Evolutionary conservation across 2,329 filamentous ascomycete genomes (phyloP), one percentile per base, ranked within the genome.

Genomic region (Ascosphaera aggregata): DNA sequence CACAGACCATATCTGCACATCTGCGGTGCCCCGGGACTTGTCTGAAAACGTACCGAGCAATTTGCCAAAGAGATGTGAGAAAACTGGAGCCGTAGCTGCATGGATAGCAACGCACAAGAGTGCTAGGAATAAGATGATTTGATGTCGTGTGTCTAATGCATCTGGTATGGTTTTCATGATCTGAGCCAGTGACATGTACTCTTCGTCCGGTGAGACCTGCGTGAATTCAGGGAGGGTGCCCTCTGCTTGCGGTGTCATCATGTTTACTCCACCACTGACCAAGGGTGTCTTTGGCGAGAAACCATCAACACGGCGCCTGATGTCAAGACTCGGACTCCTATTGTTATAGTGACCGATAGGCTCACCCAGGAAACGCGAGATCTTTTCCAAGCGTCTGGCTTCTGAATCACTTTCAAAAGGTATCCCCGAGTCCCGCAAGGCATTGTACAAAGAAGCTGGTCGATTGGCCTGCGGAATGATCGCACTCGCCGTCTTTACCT

Each of bases 121-220:
- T 1, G 74, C 80, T 2, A 68, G 40, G 0, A 76, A 19, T 1
- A 91, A 57, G 9, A 69, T 53, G 0, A 67, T 2, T 1, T 67
- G 69, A 9, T 74, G 62, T 4, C 45, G 56, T 39, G 47, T 49
- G 1, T 61, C 57, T 1, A 93, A 58, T 0, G 57, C 64, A 0
- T 80, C 76, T 71, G 80, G 78, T 0, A 93, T 64, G 0, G 79
- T 84, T 11, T 54, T 55, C 37, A 85, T 59, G 16, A 84, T 74
- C n/a, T 61, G 52, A 16, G 49, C 54, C 2, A 80, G 39, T 3
- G 59, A 51, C 30, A 43, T 41, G 7, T 44, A 18, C 16, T 17
- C 20, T 30, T 4, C 35, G 18, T 34, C 22, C 5, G 17, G 34
- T 22, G 22, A 19, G 30, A 20, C 18, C 22, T 27, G 7, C 11